Base-by-base conservation (phyloP, 1,139 yeast species). In the Yamadazyma taylorii region DNA sequence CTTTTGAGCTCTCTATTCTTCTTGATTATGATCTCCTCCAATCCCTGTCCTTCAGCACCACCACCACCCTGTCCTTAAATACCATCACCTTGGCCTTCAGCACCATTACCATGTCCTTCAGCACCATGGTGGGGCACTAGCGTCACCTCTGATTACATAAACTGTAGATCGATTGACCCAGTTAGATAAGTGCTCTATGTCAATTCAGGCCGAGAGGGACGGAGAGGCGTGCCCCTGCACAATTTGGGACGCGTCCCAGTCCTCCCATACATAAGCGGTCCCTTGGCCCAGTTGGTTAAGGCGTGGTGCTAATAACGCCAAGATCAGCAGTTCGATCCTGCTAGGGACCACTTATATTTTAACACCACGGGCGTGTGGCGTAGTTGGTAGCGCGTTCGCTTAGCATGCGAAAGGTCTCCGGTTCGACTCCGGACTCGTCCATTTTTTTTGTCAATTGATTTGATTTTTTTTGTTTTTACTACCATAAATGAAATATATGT, bases 381-480 rank as follows among this genome's bases (percentile, higher is more conserved):
- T 77, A 81, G 88, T 81, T 79, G 88, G 88, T 81, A 81, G 87
- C 87, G 88, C 87, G 87, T 78, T 78, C 84, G 80, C 87, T 80
- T 81, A 78, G 88, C 88, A 81, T 80, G 87, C 79, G 85, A 79
- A 78, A 81, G 88, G 87, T 81, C 88, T 78, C 81, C 80, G 86
- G 88, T 81, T 81, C 88, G 84, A 81, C 75, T 81, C 87, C 87
- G 81, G 82, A 79, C 87, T 81, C 86, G 87, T 81, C 87, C 86
- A 81, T 52, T 55, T 32, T 49, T 63, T 61, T 57, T 47, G 46
- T 38, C 30, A 6, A 21, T 34, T 36, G 16, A 15, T 9, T 26
- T 11, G 17, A 26, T 5, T 14, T 14, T 26, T 24, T 10, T 24
- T 6, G 11, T 24, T 6, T 24, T 11, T 24, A 5, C 5, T 6